Evolutionary conservation across 2,329 filamentous ascomycete genomes (phyloP).

Genomic region (Venturia asperata): DNA sequence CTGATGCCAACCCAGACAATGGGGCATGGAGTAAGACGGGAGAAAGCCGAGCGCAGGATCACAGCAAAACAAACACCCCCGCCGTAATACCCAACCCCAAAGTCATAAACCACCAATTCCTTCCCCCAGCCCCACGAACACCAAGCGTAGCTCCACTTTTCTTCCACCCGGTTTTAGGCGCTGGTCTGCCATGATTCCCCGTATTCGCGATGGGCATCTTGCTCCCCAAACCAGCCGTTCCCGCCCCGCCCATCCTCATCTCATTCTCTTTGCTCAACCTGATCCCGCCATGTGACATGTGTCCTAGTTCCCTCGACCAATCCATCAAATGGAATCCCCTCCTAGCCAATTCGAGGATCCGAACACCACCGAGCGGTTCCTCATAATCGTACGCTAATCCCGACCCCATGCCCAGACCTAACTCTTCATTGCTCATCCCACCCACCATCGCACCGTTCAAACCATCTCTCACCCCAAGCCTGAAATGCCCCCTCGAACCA

Average conservation of each 20-base stretch:
- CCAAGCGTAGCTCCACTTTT: neutral
- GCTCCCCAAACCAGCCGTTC: too few species aligned
- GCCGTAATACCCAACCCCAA: conserved; percentile 12
- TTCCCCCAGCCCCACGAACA: neutral
- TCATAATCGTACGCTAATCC: neutral
- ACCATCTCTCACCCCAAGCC: neutral
- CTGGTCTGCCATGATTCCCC: neutral
- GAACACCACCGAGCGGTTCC: conserved; percentile 7
- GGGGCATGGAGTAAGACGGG: too few species aligned
- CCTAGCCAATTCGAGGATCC: conserved; percentile 10
- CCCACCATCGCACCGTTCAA: neutral
- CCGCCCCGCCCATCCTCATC: neutral
- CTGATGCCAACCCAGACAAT: too few species aligned
- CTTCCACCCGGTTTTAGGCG: neutral
- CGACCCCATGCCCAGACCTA: neutral
- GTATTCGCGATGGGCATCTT: neutral
- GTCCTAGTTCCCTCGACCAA: neutral
- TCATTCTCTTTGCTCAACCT: neutral
- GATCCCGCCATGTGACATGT: neutral
- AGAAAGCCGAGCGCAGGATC: neutral
- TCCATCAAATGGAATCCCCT: conserved; percentile 13
- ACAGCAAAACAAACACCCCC: conserved; percentile 13
- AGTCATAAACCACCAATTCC: conserved; percentile 9
- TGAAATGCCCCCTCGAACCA: neutral
- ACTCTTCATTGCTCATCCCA: neutral